A percentile compares a stretch with the other conserved stretches of the same genome.
Evolutionary conservation across 23 red algal species (phyloP).

Genomic region (Gracilaria caudata): DNA sequence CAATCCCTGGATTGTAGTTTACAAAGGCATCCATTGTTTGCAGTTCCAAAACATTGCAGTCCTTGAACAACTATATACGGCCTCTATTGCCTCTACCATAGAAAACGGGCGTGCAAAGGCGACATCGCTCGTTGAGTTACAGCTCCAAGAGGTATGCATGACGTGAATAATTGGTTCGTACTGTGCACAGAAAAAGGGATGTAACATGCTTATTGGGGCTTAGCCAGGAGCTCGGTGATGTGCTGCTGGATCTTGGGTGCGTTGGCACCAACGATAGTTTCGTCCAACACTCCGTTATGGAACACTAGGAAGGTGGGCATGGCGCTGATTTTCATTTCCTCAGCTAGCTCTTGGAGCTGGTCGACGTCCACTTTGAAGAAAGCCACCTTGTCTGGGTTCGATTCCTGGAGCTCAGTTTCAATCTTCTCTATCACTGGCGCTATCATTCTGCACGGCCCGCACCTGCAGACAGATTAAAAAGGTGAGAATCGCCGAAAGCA

Average conservation of each 20-base stretch:
- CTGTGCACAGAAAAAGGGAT: no score
- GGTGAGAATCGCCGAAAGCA: background rate
- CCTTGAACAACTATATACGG: no score
- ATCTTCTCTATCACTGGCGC: slow-evolving; percentile 11
- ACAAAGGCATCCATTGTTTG: no score
- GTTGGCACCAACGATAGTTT: slow-evolving; percentile 37
- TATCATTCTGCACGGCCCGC: slow-evolving; percentile 47
- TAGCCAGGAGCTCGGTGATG: background rate
- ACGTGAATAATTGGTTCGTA: no score
- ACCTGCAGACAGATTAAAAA: slow-evolving; percentile 17
- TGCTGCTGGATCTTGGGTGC: background rate
- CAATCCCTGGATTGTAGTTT: no score
- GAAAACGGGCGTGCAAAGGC: no score
- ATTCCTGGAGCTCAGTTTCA: background rate
- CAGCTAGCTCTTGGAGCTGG: background rate
- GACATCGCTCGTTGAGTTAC: no score
- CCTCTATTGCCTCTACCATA: no score
- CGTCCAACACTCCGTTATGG: background rate
- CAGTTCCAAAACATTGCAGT: no score
- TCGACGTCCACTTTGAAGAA: slow-evolving; percentile 65
- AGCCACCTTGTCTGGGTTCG: slow-evolving; percentile 7
- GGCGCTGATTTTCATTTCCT: slow-evolving; percentile 15
- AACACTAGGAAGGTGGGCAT: slow-evolving; percentile 54
- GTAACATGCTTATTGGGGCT: no score
- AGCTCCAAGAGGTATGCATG: no score